These are phyloP conservation scores for Choiromyces venosus DNA, from an alignment of 495 filamentous ascomycete species.

Conservation along the genomic window DNA sequence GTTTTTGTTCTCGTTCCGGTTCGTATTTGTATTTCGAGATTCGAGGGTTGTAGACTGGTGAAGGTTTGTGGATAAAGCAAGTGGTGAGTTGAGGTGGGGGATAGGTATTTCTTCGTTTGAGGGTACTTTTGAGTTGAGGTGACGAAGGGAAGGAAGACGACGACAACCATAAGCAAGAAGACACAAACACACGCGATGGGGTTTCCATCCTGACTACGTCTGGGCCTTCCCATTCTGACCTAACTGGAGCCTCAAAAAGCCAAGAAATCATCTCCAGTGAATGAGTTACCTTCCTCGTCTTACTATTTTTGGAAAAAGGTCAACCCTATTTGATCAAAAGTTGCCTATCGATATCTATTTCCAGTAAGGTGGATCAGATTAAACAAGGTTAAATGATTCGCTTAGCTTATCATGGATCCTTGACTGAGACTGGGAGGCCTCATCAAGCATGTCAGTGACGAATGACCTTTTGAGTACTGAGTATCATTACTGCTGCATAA, in stretches of 20 bases:
- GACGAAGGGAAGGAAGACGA: neutral
- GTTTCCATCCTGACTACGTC: neutral
- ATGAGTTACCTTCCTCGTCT: too few relatives aligned
- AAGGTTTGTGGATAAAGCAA: neutral
- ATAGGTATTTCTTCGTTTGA: neutral
- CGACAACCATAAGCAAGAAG: neutral
- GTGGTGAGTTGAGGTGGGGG: neutral
- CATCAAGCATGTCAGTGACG: neutral
- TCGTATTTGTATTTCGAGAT: neutral
- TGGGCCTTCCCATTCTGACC: neutral
- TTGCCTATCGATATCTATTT: neutral
- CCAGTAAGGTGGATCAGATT: neutral
- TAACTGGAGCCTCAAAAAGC: neutral
- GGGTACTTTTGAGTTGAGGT: neutral
- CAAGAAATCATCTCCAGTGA: neutral
- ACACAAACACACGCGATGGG: neutral
- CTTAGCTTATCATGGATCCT: neutral
- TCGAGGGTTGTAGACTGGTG: neutral
- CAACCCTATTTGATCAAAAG: neutral
- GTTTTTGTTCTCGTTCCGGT: neutral
- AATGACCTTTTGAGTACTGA: neutral
- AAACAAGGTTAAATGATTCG: neutral
- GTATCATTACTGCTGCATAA: neutral
- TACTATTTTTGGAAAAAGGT: neutral
- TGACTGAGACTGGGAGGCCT: neutral